These are phyloP conservation scores for Sugiyamaella neomexicana DNA, from an alignment of 1,139 yeast genomes.

Conservation along the genomic window DNA sequence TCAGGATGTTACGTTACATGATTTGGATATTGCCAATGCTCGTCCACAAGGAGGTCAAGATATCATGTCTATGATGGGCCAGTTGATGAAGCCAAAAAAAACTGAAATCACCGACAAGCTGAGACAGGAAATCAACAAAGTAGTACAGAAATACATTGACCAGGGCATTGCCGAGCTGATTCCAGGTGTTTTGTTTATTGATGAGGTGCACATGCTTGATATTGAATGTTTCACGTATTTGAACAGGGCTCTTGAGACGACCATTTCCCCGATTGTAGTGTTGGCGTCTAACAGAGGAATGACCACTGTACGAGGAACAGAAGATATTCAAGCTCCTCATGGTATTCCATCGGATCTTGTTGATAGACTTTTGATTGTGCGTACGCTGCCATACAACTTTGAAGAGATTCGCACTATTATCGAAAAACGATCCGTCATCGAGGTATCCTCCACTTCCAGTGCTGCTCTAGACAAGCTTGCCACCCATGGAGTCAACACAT, in stretches of 20 bases:
- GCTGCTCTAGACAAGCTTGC: slow-evolving; percentile 77
- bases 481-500: slow-evolving; percentile 66
- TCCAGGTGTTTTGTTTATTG: slow-evolving; percentile 96
- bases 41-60: slow-evolving; percentile 99
- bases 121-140: slow-evolving; percentile 90
- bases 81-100: slow-evolving; percentile 89
- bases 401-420: slow-evolving; percentile 84
- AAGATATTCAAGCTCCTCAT: slow-evolving; percentile 86
- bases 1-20: slow-evolving; percentile 95
- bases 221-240: slow-evolving; percentile 92
- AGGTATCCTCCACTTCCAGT: slow-evolving; percentile 59
- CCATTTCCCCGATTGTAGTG: slow-evolving; percentile 92
- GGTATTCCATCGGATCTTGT: slow-evolving; percentile 95
- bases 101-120: slow-evolving; percentile 98
- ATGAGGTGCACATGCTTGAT: slow-evolving; percentile 97
- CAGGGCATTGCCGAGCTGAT: slow-evolving; percentile 98
- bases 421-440: slow-evolving; percentile 76
- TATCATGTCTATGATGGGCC: slow-evolving; percentile 98
- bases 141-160: slow-evolving; percentile 92
- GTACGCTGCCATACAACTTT: slow-evolving; percentile 81
- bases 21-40: slow-evolving; percentile 93
- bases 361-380: slow-evolving; percentile 85
- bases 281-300: slow-evolving; percentile 94
- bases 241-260: slow-evolving; percentile 87
- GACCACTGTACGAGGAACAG: slow-evolving; percentile 90